Evolutionary conservation across 1,284 basidiomycete species (phyloP).

Genomic region (Puccinia horiana): DNA sequence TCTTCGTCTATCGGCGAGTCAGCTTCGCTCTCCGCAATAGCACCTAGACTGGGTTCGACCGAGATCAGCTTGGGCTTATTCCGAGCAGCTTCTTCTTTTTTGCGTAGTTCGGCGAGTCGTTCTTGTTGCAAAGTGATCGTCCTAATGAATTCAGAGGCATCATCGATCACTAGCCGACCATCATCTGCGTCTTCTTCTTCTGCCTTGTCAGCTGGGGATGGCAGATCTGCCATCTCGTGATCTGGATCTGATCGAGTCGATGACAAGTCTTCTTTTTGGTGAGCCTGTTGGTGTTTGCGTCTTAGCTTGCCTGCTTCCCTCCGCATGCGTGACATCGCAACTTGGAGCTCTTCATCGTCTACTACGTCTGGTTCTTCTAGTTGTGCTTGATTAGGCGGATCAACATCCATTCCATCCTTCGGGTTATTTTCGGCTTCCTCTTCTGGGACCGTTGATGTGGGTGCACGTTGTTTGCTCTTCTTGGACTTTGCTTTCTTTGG

Average conservation of each 20-base stretch:
- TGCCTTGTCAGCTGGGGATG: slow-evolving; percentile 14
- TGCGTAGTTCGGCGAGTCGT: slow-evolving; percentile 56
- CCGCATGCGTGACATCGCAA: slow-evolving; percentile 80
- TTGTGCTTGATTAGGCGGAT: slow-evolving; percentile 13
- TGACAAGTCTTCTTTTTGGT: slow-evolving; percentile 63
- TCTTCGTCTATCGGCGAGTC: slow-evolving; percentile 37
- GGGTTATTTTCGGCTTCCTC: slow-evolving; percentile 6
- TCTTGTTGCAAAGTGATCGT: slow-evolving; percentile 68
- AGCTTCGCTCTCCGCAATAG: slow-evolving; percentile 16
- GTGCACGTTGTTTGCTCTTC: slow-evolving; percentile 27
- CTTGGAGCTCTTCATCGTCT: slow-evolving; percentile 97
- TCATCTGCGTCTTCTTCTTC: slow-evolving; percentile 35
- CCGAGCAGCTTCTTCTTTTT: slow-evolving; percentile 59
- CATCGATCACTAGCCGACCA: slow-evolving; percentile 76
- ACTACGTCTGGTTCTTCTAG: slow-evolving; percentile 81
- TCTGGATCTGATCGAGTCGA: slow-evolving; percentile 16
- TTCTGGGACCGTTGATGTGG: slow-evolving; percentile 14
- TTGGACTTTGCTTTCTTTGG: slow-evolving; percentile 23
- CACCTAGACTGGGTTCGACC: slow-evolving; percentile 49
- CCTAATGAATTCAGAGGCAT: slow-evolving; percentile 94
- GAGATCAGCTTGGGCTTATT: slow-evolving; percentile 65
- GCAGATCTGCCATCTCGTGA: not conserved
- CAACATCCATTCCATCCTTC: slow-evolving; percentile 41
- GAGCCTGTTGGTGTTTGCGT: slow-evolving; percentile 60
- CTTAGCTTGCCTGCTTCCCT: slow-evolving; percentile 62